Evolutionary conservation across 768 basidiomycete species (phyloP).

Genomic region (Xerocomellus dryophilus): DNA sequence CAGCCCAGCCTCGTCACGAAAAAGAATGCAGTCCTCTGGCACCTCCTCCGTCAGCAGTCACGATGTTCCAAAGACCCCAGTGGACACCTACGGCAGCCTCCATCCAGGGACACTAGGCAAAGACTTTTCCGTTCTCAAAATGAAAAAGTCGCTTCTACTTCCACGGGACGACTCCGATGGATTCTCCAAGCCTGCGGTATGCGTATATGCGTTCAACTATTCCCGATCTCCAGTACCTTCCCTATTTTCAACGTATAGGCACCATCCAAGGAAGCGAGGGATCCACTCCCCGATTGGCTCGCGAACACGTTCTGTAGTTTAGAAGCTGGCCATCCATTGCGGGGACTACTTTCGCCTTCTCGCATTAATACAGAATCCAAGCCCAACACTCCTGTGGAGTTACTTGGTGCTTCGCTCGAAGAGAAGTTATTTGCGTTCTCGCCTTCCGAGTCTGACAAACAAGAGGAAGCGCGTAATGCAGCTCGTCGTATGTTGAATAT

Average conservation of each 20-base stretch:
- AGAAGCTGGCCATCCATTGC: slow-evolving; percentile 34
- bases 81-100: slow-evolving; percentile 38
- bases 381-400: neutral
- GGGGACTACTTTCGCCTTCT: slow-evolving; percentile 29
- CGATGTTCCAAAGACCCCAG: slow-evolving; percentile 40
- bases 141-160: slow-evolving; percentile 20
- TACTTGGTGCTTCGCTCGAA: slow-evolving; percentile 7
- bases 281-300: slow-evolving; percentile 55
- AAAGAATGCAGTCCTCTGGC: slow-evolving; percentile 37
- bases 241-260: slow-evolving; percentile 13
- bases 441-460: slow-evolving; percentile 21
- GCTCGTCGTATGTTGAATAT: slow-evolving; percentile 1
- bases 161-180: slow-evolving; percentile 7
- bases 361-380: slow-evolving; percentile 4
- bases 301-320: slow-evolving; percentile 49
- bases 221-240: slow-evolving; percentile 10
- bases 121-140: slow-evolving; percentile 45
- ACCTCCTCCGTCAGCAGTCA: slow-evolving; percentile 46
- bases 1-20: slow-evolving; percentile 25
- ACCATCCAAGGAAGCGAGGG: slow-evolving; percentile 22
- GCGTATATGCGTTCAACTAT: slow-evolving; percentile 29
- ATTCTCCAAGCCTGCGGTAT: slow-evolving; percentile 19
- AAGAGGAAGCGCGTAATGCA: neutral
- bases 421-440: slow-evolving; percentile 30
- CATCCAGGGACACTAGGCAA: slow-evolving; percentile 36